Evolutionary conservation across 2,329 filamentous ascomycete genomes (phyloP), one percentile per base, ranked within the genome.

Genomic region (Aspergillus sp.): DNA sequence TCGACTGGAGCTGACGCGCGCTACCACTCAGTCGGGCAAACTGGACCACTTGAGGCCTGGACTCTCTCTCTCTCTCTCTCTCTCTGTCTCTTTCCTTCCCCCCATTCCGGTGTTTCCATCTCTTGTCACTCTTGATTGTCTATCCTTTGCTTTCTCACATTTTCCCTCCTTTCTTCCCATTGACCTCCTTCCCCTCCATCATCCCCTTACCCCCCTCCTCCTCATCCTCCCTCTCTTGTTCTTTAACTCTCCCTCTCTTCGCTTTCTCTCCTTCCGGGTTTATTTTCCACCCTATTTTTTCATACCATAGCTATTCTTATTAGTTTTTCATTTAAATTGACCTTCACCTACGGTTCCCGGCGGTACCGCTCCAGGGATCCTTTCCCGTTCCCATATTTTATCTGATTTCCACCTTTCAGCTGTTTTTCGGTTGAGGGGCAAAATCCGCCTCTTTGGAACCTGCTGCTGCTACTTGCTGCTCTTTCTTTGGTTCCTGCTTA

Each of bases 41-140:
- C 42, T 27, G 55, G 53, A 38, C 44, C 47, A 53, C 47, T 36
- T 56, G 49, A 56, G 57, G 55, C 55, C 55, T 57, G 55, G 55
- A 57, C 55, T 55, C 38, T 48, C 42, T 7, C 25, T 27, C 21
- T 21, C 23, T 4, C 17, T 19, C 27, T n/a, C 30, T 10, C 49
- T 11, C 17, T 52, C 36, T 52, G n/a, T 19, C 21, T n/a, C 50
- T 38, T 32, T 23, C 2, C 36, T 8, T 17, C 17, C 23, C 15
- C 21, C 49, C 11, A 27, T 39, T 17, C 36, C 49, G 10, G 17
- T 52, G 27, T 39, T 39, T 41, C 51, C 27, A 19, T 23, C 25
- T 38, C 36, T 27, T 41, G 6, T 36, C 32, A 13, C 10, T 36
- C 11, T n/a, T 44, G 19, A 27, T 17, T 21, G 41, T 44, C 41